phyloP scores from a whole-genome alignment of 768 basidiomycete species.

The Tylopilus rubrobrunneus region DNA sequence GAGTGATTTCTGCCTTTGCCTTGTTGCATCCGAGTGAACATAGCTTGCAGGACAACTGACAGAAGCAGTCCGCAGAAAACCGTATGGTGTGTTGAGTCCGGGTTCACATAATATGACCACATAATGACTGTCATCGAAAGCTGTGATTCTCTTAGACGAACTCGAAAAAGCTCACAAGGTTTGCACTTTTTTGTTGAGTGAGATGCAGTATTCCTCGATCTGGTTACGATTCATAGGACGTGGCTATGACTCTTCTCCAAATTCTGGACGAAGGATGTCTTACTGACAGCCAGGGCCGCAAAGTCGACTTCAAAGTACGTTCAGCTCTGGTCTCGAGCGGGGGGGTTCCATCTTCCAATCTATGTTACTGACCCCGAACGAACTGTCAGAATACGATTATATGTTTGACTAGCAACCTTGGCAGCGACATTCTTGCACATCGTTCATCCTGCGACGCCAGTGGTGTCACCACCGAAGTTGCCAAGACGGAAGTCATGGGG shows the following conservation, averaged over 20 bases:
- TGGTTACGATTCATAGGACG: conserved; percentile 47
- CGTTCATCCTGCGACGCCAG: conserved; percentile 54
- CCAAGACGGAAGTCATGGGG: conserved; percentile 65
- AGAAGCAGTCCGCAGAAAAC: conserved; percentile 59
- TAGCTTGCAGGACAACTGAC: conserved; percentile 48
- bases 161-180: conserved; percentile 73
- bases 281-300: conserved; percentile 89
- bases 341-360: not conserved
- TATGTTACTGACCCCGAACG: not conserved
- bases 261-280: conserved; percentile 87
- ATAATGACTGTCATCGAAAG: conserved; percentile 22
- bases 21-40: not conserved
- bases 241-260: conserved; percentile 86
- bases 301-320: conserved; percentile 81
- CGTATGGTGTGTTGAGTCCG: conserved; percentile 40
- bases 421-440: conserved; percentile 17
- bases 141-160: conserved; percentile 65
- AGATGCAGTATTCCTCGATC: not conserved
- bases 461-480: conserved; percentile 59
- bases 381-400: conserved; percentile 79
- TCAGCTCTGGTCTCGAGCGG: not conserved
- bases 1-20: conserved; percentile 11
- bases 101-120: not conserved
- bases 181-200: not conserved
- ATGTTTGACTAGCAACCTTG: conserved; percentile 76